Base-by-base conservation (phyloP, 202 grass and related monocot genomes). In the Setaria italica region DNA sequence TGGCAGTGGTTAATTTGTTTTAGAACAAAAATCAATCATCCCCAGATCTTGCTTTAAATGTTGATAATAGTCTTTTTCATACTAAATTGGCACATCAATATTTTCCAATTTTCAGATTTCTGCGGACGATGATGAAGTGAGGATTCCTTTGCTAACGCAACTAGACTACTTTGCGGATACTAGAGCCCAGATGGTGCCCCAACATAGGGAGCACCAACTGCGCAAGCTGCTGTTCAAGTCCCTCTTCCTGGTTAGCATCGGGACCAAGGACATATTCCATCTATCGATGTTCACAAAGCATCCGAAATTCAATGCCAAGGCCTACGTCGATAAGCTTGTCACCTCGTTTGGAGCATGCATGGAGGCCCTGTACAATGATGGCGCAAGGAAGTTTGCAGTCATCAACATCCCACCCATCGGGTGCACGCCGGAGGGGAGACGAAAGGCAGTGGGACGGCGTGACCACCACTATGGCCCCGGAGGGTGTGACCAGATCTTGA, bases 331-430 rank as follows among this genome's bases (percentile, higher is more conserved):
- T 41, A 41, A 41, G 39, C 39, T 41, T 41, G 39, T 41, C 39
- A 41, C 39, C 39, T 41, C 39, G 5, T 41, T 41, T 41, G 39
- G 39, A 41, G 29, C 32, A 29, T 1, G 1, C 43, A 74, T 83
- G 10, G 21, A 5, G 3, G 11, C 33, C 34, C 5, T 85, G 34
- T 68, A 77, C 30, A 6, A 45, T 1, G 39, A 43, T 9, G 73
- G 82, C 2, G 72, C 72, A 16, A 68, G 82, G 73, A 85, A 45
- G 72, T 47, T 85, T 8, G 82, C 13, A 3, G 45, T 77, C 34
- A 29, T 85, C 39, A 77, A 77, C 63, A 8, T 33, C 15, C 34
- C 35, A 14, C 62, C 62, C 62, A 14, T 85, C 6, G 80, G 67
- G 49, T 85, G 72, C 62, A 5, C 8, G 6, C 82, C 72, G 77